phyloP scores from a whole-genome alignment of 805 yeast species.

The Lipomyces sp. region DNA sequence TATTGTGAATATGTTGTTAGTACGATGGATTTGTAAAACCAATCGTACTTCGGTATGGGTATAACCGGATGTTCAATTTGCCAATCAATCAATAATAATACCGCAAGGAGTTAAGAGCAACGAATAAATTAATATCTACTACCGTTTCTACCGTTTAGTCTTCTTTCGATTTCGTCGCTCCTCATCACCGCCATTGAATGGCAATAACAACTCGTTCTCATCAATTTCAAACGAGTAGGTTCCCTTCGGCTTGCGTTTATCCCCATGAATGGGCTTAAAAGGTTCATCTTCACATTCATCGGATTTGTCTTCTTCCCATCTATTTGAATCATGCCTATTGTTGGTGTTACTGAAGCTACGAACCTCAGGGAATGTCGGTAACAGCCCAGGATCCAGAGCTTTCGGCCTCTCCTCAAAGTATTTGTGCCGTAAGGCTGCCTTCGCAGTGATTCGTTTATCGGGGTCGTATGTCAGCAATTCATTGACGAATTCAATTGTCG shows the following conservation, averaged over 20 bases:
- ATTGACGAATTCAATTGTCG: conserved; percentile 62
- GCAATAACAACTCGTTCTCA: conserved; percentile 2
- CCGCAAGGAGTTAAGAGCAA: background rate
- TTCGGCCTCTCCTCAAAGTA: conserved; percentile 75
- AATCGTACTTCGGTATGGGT: background rate
- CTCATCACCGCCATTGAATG: background rate
- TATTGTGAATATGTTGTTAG: background rate
- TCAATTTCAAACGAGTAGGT: conserved; percentile 15
- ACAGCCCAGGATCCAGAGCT: conserved; percentile 25
- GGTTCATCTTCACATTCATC: background rate
- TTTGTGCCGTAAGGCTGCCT: conserved; percentile 65
- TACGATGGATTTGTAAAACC: background rate
- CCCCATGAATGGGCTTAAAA: too few species aligned
- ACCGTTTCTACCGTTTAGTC: background rate
- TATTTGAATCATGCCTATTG: background rate
- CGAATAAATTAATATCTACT: background rate
- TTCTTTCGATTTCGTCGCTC: background rate
- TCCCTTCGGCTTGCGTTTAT: conserved; percentile 4
- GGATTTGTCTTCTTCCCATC: background rate
- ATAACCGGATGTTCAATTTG: background rate
- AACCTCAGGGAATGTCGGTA: conserved; percentile 31
- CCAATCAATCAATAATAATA: background rate
- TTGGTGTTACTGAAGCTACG: conserved; percentile 4
- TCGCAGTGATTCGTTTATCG: conserved; percentile 63
- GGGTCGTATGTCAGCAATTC: conserved; percentile 73